phyloP scores from a whole-genome alignment of 1,139 yeast genomes.

The Debaryomyces coudertii region DNA sequence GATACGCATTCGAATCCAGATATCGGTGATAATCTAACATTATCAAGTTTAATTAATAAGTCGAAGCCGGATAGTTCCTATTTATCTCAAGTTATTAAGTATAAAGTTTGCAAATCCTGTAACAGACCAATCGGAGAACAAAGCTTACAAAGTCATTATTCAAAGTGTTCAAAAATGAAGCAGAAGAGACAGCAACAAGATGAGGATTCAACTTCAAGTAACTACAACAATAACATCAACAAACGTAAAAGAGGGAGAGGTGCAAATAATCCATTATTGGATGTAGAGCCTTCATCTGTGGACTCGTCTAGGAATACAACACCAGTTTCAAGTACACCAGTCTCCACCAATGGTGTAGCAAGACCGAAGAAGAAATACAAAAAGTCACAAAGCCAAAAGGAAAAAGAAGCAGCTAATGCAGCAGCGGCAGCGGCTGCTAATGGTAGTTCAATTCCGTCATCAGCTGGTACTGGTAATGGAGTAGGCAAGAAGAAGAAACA shows the following conservation, averaged over 20 bases:
- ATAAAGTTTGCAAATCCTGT: slow-evolving; percentile 68
- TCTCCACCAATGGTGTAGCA: slow-evolving; percentile 18
- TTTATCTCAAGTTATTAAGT: slow-evolving; percentile 49
- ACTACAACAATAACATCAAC: slow-evolving; percentile 16
- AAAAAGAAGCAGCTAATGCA: slow-evolving; percentile 52
- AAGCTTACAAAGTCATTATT: slow-evolving; percentile 49
- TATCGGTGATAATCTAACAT: slow-evolving; percentile 8
- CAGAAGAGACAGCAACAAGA: slow-evolving; percentile 37
- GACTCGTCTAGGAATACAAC: slow-evolving; percentile 47
- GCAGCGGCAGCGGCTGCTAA: slow-evolving; percentile 49
- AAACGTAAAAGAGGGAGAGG: slow-evolving; percentile 40
- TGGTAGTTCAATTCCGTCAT: slow-evolving; percentile 13
- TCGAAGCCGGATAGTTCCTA: slow-evolving; percentile 40
- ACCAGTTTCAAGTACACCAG: slow-evolving; percentile 37
- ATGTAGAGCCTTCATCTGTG: slow-evolving; percentile 43
- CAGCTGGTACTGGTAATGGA: slow-evolving; percentile 20
- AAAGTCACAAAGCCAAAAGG: slow-evolving; percentile 48
- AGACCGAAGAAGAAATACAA: slow-evolving; percentile 51
- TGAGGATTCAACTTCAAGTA: slow-evolving; percentile 20
- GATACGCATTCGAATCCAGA: slow-evolving; percentile 29
- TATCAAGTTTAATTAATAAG: slow-evolving; percentile 24
- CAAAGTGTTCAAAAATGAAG: slow-evolving; percentile 53
- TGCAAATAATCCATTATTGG: slow-evolving; percentile 27
- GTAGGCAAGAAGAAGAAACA: slow-evolving; percentile 42
- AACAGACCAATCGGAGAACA: slow-evolving; percentile 62